Evolutionary conservation across 2,329 filamentous ascomycete genomes (phyloP), one percentile per base, ranked within the genome.

Genomic region (Xylariaceae sp.): DNA sequence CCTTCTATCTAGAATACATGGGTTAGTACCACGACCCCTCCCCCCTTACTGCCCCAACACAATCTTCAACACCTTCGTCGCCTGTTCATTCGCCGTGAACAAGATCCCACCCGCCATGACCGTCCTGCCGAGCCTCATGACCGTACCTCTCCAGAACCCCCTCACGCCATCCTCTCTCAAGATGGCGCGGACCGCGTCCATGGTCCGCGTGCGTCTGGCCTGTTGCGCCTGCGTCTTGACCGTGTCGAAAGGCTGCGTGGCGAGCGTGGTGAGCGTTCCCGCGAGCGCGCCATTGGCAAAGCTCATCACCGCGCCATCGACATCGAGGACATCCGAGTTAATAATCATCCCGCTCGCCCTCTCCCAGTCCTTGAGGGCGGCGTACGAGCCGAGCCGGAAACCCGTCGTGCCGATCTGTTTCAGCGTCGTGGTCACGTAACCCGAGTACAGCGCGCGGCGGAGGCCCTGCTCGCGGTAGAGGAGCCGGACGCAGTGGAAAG

Each of bases 141-240:
- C 74, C 9, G 76, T 82, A 0, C 78, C 78, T 32, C 73, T 72
- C 78, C 78, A 83, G 44, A 82, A 74, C 0, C 74, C 77, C 13
- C 50, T 34, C 24, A 81, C 45, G 0, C 78, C 78, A 48, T 76
- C 71, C 51, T 81, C 76, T 1, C 62, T 56, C 31, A 76, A 54
- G 11, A 82, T 66, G 23, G 65, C 68, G 38, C 63, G 65, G 12
- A 74, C 63, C 2, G 75, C 74, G 41, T 80, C 74, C 2, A 65
- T 56, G 2, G 75, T 75, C 5, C 69, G 69, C 5, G 71, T 71
- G 4, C 70, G 73, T 26, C 64, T 64, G 2, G 74, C 73, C 39
- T 72, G 75, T 57, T 81, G 76, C 17, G 70, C 70, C 40, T 73
- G 63, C 6, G 76, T 81, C 62, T 80, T 80, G 44, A 78, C 68